These are phyloP conservation scores for Vicia villosa DNA, from an alignment of 306 rosid genomes.

Conservation along the genomic window DNA sequence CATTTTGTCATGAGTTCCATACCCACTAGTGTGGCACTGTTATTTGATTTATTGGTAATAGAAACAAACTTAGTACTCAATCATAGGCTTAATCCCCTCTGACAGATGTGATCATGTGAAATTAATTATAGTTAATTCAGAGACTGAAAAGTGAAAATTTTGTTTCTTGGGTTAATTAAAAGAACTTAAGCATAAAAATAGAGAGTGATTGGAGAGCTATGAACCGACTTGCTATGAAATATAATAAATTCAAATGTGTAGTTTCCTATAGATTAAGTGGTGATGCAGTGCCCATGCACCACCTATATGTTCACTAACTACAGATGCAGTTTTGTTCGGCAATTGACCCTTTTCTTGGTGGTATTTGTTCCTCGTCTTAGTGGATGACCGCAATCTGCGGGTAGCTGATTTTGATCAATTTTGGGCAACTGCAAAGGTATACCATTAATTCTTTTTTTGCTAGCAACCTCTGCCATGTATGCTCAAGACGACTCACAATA, in stretches of 20 bases:
- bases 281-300: slow-evolving; percentile 91
- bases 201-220: slow-evolving; percentile 42
- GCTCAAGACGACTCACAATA: slow-evolving; percentile 64
- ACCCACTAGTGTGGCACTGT: slow-evolving; percentile 36
- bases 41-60: slow-evolving; percentile 36
- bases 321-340: slow-evolving; percentile 97
- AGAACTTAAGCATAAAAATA: slow-evolving; percentile 41
- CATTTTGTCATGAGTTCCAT: slow-evolving; percentile 39
- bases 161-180: slow-evolving; percentile 31
- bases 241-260: slow-evolving; percentile 58
- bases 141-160: slow-evolving; percentile 15
- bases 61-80: slow-evolving; percentile 29
- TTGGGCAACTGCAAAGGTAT: slow-evolving; percentile 99
- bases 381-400: slow-evolving; percentile 99
- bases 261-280: slow-evolving; percentile 73
- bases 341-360: slow-evolving; percentile 99
- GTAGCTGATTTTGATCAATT: slow-evolving; percentile 99
- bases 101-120: slow-evolving; percentile 34
- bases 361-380: slow-evolving; percentile 99
- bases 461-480: slow-evolving; percentile 74
- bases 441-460: slow-evolving; percentile 72
- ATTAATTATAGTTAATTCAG: slow-evolving; percentile 31
- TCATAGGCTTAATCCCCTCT: slow-evolving; percentile 30
- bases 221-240: slow-evolving; percentile 49
- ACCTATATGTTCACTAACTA: slow-evolving; percentile 86